Evolutionary conservation across 2,329 filamentous ascomycete genomes (phyloP), one percentile per base, ranked within the genome.

Genomic region (Fragosphaeria purpurea): DNA sequence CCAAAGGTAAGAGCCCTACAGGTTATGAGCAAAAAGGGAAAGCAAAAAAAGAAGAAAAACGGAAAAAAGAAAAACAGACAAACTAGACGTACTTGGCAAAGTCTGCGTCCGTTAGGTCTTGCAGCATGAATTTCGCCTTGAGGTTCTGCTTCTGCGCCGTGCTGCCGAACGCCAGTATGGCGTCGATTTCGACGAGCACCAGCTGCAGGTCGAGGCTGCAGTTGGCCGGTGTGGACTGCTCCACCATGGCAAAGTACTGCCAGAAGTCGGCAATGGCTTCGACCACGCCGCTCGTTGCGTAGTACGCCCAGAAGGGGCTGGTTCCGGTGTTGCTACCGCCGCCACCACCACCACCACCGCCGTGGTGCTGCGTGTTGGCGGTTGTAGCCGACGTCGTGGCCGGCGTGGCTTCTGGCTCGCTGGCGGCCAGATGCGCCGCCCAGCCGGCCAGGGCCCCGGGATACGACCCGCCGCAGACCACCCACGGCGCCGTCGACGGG

Each of bases 381-480:
- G 22, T 22, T 22, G 22, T 22, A 22, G 22, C 22, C 22, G 22
- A 22, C 22, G 22, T 22, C 22, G 22, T 22, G 22, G 22, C 22
- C 22, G 22, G 11, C 2, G 13, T 12, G 6, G 50, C 38, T 3
- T 46, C 46, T 4, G 38, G 40, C 13, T 42, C 8, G 22, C 37
- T 34, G 4, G 45, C 46, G 1, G 39, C 50, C 10, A 38, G 40
- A 8, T 37, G 41, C 1, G 56, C 56, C 10, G 33, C 9, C 54
- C 54, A 57, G 0, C 69, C 75, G 1, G 76, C 63, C 41, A 80
- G 63, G 1, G 76, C 76, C 41, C 76, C 77, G 11, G 72, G 67
- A 59, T 80, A 80, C 1, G 74, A 78, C 9, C 76, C 76, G 30
- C 77, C 77, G 7, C 68, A 65, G 47, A 73, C 66, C 13, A 80